Evolutionary conservation across 202 grass and related monocot species (phyloP).

Genomic region (Digitaria exilis): DNA sequence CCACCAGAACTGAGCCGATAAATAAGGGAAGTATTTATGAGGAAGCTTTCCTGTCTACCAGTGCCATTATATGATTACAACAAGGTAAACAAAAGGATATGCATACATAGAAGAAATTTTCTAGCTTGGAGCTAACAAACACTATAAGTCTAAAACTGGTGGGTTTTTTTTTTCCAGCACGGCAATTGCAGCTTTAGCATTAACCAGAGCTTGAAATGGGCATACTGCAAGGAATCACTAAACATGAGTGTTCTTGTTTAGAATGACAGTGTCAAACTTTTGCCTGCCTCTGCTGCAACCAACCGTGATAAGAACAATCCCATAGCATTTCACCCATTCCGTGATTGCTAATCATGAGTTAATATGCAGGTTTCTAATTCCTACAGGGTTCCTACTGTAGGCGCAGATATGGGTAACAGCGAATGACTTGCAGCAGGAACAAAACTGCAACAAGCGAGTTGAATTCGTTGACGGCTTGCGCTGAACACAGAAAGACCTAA

Average conservation of each 20-base stretch:
- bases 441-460: not conserved
- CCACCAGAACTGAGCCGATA: not conserved
- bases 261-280: not conserved
- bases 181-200: not conserved
- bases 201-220: not conserved
- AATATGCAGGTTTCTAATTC: not conserved
- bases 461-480: not conserved
- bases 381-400: not conserved
- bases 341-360: not conserved
- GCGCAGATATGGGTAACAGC: too few relatives aligned
- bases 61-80: not conserved
- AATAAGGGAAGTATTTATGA: not conserved
- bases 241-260: not conserved
- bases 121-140: not conserved
- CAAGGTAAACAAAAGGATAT: slow-evolving; percentile 5
- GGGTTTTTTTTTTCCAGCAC: not conserved
- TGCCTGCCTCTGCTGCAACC: not conserved
- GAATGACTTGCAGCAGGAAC: not conserved
- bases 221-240: not conserved
- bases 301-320: not conserved
- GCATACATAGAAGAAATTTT: not conserved
- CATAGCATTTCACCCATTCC: not conserved
- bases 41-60: not conserved
- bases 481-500: not conserved
- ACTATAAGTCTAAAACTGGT: too few relatives aligned